Evolutionary conservation across 495 filamentous ascomycete species (phyloP).

Genomic region (Penicillium fimorum): DNA sequence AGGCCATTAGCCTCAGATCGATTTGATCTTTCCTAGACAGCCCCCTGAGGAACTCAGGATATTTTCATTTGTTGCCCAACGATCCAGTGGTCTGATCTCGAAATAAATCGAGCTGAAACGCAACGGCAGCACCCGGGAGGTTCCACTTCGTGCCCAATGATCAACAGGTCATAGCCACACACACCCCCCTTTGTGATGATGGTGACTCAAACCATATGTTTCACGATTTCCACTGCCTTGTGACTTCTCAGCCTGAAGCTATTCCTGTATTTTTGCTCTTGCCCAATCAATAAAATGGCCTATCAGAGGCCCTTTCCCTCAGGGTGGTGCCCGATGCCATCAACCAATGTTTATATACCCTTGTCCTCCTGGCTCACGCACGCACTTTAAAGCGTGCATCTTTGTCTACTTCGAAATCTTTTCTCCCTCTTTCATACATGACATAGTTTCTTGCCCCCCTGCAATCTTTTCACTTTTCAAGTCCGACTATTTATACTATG

Average conservation of each 20-base stretch:
- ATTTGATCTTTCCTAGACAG: background rate
- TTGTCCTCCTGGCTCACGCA: constrained; percentile 14
- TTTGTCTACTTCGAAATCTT: constrained; percentile 24
- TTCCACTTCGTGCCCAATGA: constrained; percentile 13
- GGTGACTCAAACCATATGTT: constrained; percentile 5
- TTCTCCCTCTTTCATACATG: constrained; percentile 7
- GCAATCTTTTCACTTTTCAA: constrained; percentile 12
- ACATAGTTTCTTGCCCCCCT: constrained; percentile 8
- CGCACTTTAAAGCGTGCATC: constrained; percentile 10
- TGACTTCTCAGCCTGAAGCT: constrained; percentile 25
- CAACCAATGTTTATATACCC: constrained; percentile 27
- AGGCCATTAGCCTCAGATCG: background rate
- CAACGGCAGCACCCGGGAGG: constrained; percentile 11
- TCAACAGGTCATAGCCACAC: constrained; percentile 10
- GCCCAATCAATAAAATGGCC: constrained; percentile 26
- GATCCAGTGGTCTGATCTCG: constrained; percentile 1
- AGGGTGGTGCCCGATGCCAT: constrained; percentile 29
- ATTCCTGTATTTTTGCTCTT: constrained; percentile 23
- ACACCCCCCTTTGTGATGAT: background rate
- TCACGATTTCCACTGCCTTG: constrained; percentile 15
- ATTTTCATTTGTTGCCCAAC: constrained; percentile 11
- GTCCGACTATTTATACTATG: constrained; percentile 25
- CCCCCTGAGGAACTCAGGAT: constrained; percentile 2
- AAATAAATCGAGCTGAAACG: constrained; percentile 12
- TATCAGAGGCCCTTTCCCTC: constrained; percentile 20